A percentile compares a stretch with the other conserved stretches of the same genome.
phyloP scores from a whole-genome alignment of 2,329 filamentous ascomycete species.

The Aureobasidium sp. region DNA sequence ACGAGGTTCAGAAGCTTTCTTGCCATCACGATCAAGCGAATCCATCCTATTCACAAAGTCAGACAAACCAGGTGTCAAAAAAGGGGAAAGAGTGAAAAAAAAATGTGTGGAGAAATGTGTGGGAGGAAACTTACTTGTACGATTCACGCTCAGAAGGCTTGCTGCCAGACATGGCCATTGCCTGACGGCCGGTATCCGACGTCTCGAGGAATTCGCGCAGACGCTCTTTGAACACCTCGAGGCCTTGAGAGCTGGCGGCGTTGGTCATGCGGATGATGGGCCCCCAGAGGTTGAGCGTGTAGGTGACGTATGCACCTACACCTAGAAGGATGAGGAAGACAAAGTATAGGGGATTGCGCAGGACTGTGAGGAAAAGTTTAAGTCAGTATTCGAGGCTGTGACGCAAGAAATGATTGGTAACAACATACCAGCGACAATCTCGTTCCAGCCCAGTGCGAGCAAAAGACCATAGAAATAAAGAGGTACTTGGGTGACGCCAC shows the following conservation, averaged over 20 bases:
- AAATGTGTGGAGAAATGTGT: too few relatives aligned
- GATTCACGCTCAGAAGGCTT: conserved; percentile 10
- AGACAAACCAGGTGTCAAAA: too few relatives aligned
- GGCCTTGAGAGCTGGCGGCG: conserved; percentile 75
- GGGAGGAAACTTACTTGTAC: background rate
- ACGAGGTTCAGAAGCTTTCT: conserved; percentile 28
- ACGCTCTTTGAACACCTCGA: conserved; percentile 87
- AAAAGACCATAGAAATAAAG: conserved; percentile 90
- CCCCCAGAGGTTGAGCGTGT: conserved; percentile 88
- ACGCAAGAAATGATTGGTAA: background rate
- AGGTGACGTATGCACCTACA: conserved; percentile 78
- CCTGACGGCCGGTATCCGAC: conserved; percentile 77
- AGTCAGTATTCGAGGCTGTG: background rate
- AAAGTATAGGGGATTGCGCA: conserved; percentile 91
- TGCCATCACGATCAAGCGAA: conserved; percentile 36
- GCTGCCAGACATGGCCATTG: conserved; percentile 61
- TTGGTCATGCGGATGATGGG: conserved; percentile 94
- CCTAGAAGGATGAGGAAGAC: conserved; percentile 72
- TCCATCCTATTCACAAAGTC: conserved; percentile 29
- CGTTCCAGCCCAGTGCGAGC: conserved; percentile 94
- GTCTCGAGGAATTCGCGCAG: conserved; percentile 83
- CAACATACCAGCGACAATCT: conserved; percentile 75
- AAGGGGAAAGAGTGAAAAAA: too few relatives aligned
- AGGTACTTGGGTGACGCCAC: conserved; percentile 87
- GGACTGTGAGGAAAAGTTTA: conserved; percentile 49